Conservation (phyloP, 208 protist species). For the Paratrypanosoma confusum region DNA sequence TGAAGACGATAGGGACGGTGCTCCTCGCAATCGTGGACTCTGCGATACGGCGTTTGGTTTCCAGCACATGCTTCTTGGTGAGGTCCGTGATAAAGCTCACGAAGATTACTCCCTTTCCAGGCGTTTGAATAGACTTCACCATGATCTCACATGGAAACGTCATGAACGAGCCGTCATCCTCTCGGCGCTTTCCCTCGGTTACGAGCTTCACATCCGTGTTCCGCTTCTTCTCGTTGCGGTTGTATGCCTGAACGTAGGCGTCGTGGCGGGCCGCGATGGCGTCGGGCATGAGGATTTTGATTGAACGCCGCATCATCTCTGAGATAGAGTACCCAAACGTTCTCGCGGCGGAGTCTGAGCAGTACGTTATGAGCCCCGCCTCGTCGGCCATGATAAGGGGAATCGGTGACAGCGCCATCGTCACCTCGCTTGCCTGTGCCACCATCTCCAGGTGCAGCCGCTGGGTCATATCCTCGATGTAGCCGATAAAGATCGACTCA, state of each 20-base stretch:
- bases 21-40: conserved; percentile 2
- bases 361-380: conserved; percentile 6
- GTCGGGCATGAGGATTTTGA: conserved; percentile 10
- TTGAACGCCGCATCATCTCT: conserved; percentile 1
- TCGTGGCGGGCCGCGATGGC: conserved; percentile 10
- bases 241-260: conserved; percentile 9
- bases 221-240: conserved; percentile 12
- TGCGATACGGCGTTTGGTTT: conserved; percentile 1
- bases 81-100: conserved; percentile 10
- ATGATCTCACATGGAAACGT: conserved; percentile 5
- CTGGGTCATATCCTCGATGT: conserved; percentile 7
- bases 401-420: conserved; percentile 11
- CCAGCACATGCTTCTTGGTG: background rate
- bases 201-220: conserved; percentile 5
- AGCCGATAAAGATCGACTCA: conserved; percentile 4
- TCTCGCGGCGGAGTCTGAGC: conserved; percentile 5
- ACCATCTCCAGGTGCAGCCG: conserved; percentile 3
- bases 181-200: conserved; percentile 1
- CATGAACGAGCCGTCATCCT: conserved; percentile 3
- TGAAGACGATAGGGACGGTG: conserved; percentile 10
- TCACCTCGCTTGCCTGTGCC: conserved; percentile 5
- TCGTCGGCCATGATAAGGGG: conserved; percentile 19
- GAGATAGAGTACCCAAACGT: background rate
- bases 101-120: background rate
- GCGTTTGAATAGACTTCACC: background rate